These are phyloP conservation scores for Spongispora temasekensis DNA, from an alignment of 1,284 basidiomycete genomes.

Conservation along the genomic window DNA sequence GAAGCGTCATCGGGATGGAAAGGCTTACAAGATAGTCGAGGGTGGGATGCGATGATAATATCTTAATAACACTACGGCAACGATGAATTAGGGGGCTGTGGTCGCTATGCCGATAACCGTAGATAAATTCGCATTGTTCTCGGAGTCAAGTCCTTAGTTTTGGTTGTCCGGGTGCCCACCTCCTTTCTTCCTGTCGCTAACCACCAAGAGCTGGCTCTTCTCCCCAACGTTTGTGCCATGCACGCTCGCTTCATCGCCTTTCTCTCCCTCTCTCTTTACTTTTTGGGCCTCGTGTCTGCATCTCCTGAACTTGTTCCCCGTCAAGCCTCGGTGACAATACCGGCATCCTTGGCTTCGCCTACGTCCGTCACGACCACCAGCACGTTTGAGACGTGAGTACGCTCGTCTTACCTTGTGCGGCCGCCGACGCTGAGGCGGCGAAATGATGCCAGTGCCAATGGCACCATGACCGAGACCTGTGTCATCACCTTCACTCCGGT, in stretches of 20 bases:
- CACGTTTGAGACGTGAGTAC: constrained; percentile 31
- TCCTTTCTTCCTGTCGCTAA: neutral
- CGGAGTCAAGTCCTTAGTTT: neutral
- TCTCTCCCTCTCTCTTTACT: constrained; percentile 22
- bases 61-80: neutral
- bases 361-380: constrained; percentile 32
- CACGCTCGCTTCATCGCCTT: constrained; percentile 12
- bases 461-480: constrained; percentile 62
- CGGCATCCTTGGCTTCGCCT: constrained; percentile 25
- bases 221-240: constrained; percentile 22
- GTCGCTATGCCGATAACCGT: constrained; percentile 19
- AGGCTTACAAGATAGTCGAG: constrained; percentile 74
- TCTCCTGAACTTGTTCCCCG: constrained; percentile 18
- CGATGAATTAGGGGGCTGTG: neutral
- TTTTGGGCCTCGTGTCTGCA: constrained; percentile 22
- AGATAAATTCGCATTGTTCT: constrained; percentile 3
- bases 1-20: constrained; percentile 57
- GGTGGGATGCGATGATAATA: constrained; percentile 51
- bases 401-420: neutral
- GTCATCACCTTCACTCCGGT: constrained; percentile 61
- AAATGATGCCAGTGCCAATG: constrained; percentile 37
- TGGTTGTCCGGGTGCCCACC: neutral
- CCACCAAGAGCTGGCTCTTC: constrained; percentile 36
- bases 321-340: constrained; percentile 24
- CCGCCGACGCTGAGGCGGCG: neutral